Evolutionary conservation across 2,329 filamentous ascomycete species (phyloP).

Genomic region (Diaporthe aspalathi): DNA sequence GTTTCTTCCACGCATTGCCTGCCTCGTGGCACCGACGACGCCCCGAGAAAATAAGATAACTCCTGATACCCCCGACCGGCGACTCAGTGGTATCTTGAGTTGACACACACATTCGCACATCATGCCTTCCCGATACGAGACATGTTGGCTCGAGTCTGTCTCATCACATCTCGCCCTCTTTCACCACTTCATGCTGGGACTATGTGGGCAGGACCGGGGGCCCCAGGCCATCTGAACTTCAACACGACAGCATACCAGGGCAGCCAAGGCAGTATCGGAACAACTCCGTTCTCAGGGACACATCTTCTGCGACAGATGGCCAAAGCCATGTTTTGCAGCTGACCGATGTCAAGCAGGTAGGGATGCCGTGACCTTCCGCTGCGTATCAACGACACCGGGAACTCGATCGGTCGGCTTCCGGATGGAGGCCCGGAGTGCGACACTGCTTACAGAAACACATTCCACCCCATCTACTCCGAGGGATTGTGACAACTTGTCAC

Average conservation of each 20-base stretch:
- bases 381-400: not conserved
- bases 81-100: not conserved
- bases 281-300: conserved; percentile 8
- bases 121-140: conserved; percentile 17
- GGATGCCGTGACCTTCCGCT: not conserved
- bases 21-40: not conserved
- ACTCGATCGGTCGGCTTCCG: not conserved
- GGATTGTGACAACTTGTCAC: conserved; percentile 6
- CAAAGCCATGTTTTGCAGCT: conserved; percentile 12
- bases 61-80: conserved; percentile 16
- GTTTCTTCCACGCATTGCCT: not conserved
- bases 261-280: conserved; percentile 1
- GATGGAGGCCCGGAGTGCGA: not conserved
- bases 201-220: not conserved
- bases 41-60: not conserved
- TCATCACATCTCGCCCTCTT: conserved; percentile 22
- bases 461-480: not conserved
- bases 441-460: not conserved
- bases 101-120: no score
- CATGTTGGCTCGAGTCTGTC: not conserved
- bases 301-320: conserved; percentile 14
- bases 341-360: not conserved
- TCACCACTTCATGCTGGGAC: not conserved
- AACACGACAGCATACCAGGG: conserved; percentile 1
- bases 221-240: conserved; percentile 19